phyloP scores from a whole-genome alignment of 306 rosid species.

The Quercus mongolica region DNA sequence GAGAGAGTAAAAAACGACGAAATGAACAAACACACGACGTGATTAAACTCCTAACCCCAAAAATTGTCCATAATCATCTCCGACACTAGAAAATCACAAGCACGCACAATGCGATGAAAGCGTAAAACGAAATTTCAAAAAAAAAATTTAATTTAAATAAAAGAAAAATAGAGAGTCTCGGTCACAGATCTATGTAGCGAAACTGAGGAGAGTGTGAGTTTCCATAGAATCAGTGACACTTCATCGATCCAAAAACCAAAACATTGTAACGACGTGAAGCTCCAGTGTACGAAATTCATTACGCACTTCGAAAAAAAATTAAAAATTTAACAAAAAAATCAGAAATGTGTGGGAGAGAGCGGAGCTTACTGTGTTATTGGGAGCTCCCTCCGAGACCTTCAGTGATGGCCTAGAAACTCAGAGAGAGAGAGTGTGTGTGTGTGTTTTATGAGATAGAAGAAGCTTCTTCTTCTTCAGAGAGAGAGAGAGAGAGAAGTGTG shows the following conservation, averaged over 20 bases:
- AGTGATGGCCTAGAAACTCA: constrained; percentile 1
- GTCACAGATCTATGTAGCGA: constrained; percentile 30
- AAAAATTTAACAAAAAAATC: neutral
- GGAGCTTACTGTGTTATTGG: constrained; percentile 32
- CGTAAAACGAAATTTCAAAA: neutral
- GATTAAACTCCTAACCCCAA: neutral
- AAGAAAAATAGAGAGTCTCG: neutral
- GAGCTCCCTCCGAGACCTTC: constrained; percentile 46
- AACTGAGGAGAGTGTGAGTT: constrained; percentile 13
- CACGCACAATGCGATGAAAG: neutral
- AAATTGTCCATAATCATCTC: neutral
- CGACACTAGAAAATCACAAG: neutral
- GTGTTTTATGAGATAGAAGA: too few species aligned
- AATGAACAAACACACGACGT: neutral
- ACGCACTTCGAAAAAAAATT: neutral
- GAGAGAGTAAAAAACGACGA: neutral
- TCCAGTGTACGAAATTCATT: neutral
- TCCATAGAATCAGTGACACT: constrained; percentile 8
- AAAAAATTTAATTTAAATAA: too few species aligned
- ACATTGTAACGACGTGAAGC: neutral
- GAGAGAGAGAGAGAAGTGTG: neutral
- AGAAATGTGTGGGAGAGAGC: neutral
- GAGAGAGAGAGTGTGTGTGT: constrained; percentile 12
- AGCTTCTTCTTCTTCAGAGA: neutral
- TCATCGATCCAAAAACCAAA: constrained; percentile 12